Evolutionary conservation across 129 eudicot species (phyloP), one percentile per base, ranked within the genome.

Genomic region (Solidago caesia): DNA sequence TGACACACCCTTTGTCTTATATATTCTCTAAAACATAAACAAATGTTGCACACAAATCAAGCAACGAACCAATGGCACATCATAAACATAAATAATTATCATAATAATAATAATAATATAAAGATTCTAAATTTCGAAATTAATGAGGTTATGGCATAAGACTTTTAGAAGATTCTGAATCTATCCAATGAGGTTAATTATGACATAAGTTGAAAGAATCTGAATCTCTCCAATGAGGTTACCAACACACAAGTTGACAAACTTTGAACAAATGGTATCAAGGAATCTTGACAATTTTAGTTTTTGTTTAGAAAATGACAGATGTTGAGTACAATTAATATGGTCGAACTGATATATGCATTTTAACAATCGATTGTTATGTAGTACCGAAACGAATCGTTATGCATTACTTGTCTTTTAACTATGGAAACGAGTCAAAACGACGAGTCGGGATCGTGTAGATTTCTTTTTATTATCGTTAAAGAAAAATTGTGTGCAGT

Each of bases 41-140:
- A 64, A 46, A 26, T 47, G 48, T 42, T 67, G 52, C 2, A 45
- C 77, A 70, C 29, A 64, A 62, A 78, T 49, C 47, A 71, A 51
- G 77, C 57, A 71, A 63, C 77, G 64, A 48, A 72, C 61, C 64
- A 61, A 72, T 70, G 75, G 43, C 48, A 61, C 33, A 77, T 33
- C 39, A 43, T 15, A 66, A 29, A 44, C 69, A 58, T 15, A 77
- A 57, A n/a, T 48, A 49, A n/a, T 74, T 10, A 62, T 4, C 63
- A 16, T 9, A 46, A 45, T 55, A 44, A 4, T n/a, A 44, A 4
- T n/a, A 21, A 21, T 21, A 21, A 21, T 8, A 41, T 25, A n/a
- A 43, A 65, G 70, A 65, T 43, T 65, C 70, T 15, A 8, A 62
- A 64, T 75, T 26, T 64, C 26, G 0, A 42, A 75, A 64, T 6